Base-by-base conservation (phyloP, 805 yeast species). In the Saccharomycopsis schoenii region DNA sequence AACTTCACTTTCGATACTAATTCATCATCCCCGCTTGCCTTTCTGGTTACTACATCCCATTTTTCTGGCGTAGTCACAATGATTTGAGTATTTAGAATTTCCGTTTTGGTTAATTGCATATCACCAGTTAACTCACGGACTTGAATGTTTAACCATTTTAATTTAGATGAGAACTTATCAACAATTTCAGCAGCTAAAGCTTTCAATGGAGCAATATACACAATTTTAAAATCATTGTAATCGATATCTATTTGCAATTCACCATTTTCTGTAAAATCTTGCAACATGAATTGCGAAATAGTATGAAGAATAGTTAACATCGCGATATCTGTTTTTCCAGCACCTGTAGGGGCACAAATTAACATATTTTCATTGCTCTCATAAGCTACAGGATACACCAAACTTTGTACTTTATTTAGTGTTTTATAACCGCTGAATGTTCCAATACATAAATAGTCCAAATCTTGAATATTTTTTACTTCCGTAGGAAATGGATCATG, bases 281-380 rank as follows among this genome's bases (percentile, higher is more conserved):
- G 83, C 0, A 82, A 79, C 0, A 84, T 79, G 70, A 80, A 86
- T 69, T 89, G 96, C 41, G 84, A 82, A 14, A 93, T 85, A 0
- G 94, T 82, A 68, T 88, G 93, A 58, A 92, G 74, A 64, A 92
- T 84, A 0, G 97, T 77, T 43, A 92, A 74, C 62, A 92, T 73
- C 0, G 97, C 97, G 34, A 92, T 93, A 72, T 92, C 97, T 0
- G 97, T 92, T 70, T 92, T 92, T 81, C 97, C 97, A 5, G 97
- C 97, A 79, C 97, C 97, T 0, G 97, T 92, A 1, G 97, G 97
- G 0, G 97, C 97, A 82, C 97, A 92, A 4, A 92, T 90, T 58
- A 92, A 76, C 97, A 94, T 89, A 69, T 93, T 93, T 68, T 93
- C 97, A 71, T 89, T 91, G 4, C 97, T 87, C 60, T 87, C 84